Base-by-base conservation (phyloP, 257 asterid genomes). In the Primulina tabacum region DNA sequence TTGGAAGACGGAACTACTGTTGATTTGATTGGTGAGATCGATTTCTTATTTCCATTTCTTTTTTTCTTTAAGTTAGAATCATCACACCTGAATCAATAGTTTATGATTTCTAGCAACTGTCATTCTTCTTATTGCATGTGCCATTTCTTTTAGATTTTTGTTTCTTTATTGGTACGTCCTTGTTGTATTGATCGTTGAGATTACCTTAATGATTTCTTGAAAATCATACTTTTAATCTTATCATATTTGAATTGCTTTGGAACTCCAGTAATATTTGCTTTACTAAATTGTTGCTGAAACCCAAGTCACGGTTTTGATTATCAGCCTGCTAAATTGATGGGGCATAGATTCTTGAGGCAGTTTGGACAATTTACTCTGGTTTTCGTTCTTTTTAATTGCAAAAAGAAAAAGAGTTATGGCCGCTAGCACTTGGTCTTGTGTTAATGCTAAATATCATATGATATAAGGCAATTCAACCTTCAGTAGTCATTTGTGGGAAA, bases 1-100 rank as follows among this genome's bases (percentile, higher is more conserved):
- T 83, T 84, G 68, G 95, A 87, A 76, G 97, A 91, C 63, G 96
- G 96, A 56, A 81, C 92, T 56, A 87, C 96, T 50, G 89, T 91
- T 70, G 97, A 91, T 79, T 78, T 91, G 73, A 91, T 91, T 62
- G 97, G 97, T 86, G 59, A 68, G 67, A 30, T 20, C 0, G 8
- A 50, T 18, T 68, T 77, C 26, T 32, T 16, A 16, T 30, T 65
- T 40, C 18, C 18, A 26, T 47, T 68, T 43, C 30, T 33, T 64
- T 17, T 52, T 24, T 40, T 14, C 5, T 59, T 67, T 28, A 43
- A 14, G 55, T n/a, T 14, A 12, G 17, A 3, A 40, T 10, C 10
- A 40, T 40, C 17, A 2, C 18, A 47, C 18, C 55, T 47, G 18
- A 47, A 47, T 47, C 18, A 14, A n/a, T 33, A n/a, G 6, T 32